Percentiles rank a stretch among this genome's conserved stretches.
Evolutionary conservation across 1,284 basidiomycete species (phyloP).

Genomic region (Pseudozyma flocculosa): DNA sequence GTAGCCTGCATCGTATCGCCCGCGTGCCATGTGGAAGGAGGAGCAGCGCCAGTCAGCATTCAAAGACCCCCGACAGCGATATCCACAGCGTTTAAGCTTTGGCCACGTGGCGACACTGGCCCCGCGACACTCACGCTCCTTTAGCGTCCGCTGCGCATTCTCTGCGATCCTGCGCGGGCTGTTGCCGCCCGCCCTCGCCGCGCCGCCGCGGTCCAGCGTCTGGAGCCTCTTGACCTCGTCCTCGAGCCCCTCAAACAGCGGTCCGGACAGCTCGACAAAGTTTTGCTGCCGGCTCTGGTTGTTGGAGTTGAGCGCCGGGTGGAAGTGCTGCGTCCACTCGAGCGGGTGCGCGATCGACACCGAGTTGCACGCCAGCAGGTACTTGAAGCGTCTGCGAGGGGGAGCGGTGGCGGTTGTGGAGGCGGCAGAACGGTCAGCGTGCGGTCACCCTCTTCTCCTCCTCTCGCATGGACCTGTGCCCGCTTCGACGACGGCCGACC

Average conservation of each 20-base stretch:
- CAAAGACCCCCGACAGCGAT: no score
- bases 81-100: no score
- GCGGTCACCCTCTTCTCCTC: no score
- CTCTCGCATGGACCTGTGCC: no score
- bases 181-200: conserved; percentile 7
- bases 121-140: conserved; percentile 8
- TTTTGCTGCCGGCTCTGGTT: conserved; percentile 18
- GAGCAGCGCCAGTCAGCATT: neutral
- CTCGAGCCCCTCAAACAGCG: conserved; percentile 27
- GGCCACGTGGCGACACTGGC: no score
- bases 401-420: no score
- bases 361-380: conserved; percentile 26
- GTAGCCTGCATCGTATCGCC: conserved; percentile 8
- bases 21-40: no score
- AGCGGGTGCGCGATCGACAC: conserved; percentile 34
- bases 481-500: no score
- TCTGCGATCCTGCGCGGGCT: conserved; percentile 27
- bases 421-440: no score
- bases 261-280: conserved; percentile 26
- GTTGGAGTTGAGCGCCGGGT: conserved; percentile 34
- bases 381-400: conserved; percentile 17
- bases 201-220: neutral
- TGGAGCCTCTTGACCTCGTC: conserved; percentile 12
- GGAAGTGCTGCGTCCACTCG: conserved; percentile 51
- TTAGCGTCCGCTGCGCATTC: conserved; percentile 24